Conservation (phyloP, 495 filamentous ascomycete genomes). For the Aspergillus haitiensis region DNA sequence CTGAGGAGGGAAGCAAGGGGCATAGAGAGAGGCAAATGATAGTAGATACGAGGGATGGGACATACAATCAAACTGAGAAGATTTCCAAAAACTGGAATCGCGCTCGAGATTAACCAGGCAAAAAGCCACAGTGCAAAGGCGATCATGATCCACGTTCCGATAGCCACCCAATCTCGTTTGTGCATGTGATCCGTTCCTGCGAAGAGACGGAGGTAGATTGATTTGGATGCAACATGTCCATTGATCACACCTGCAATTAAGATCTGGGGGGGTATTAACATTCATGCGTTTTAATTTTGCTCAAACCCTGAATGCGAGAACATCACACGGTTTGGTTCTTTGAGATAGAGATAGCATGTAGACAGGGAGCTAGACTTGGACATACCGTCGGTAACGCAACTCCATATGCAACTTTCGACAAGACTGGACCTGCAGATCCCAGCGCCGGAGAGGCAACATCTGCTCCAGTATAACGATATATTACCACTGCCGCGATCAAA, state of each 20-base stretch:
- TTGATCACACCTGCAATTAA: conserved; percentile 54
- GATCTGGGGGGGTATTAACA: conserved; percentile 15
- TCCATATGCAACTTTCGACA: conserved; percentile 72
- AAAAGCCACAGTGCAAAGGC: conserved; percentile 57
- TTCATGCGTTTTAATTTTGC: no score
- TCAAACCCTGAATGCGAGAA: no score
- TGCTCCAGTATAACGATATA: conserved; percentile 69
- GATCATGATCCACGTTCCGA: conserved; percentile 58
- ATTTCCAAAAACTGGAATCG: conserved; percentile 71
- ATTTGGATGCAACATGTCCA: conserved; percentile 59
- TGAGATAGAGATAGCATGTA: no score
- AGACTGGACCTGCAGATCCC: conserved; percentile 57
- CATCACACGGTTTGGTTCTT: no score
- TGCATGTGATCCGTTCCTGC: conserved; percentile 57
- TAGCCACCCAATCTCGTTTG: conserved; percentile 47
- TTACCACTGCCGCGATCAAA: conserved; percentile 41
- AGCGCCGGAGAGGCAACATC: conserved; percentile 69
- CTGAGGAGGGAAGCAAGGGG: neutral
- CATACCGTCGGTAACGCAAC: conserved; percentile 66
- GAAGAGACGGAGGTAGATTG: conserved; percentile 64
- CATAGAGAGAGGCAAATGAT: neutral
- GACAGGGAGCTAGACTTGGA: neutral
- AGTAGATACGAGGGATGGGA: neutral
- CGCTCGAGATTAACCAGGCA: conserved; percentile 70
- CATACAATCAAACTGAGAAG: conserved; percentile 52